Conservation (phyloP, 2,329 filamentous ascomycete genomes). For the Fusarium paranaense region DNA sequence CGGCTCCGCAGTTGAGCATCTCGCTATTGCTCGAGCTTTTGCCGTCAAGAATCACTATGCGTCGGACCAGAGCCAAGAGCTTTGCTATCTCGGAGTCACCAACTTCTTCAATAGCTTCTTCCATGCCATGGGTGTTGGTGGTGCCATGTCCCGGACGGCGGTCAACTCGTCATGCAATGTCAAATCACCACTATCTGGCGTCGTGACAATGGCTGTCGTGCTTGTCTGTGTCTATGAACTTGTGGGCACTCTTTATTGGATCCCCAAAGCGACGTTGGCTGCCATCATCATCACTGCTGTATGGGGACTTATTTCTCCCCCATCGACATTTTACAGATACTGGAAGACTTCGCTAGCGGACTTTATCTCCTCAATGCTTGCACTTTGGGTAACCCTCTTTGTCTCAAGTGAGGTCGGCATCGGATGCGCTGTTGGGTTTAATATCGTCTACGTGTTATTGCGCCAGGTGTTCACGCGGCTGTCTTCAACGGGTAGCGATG, state of each 20-base stretch:
- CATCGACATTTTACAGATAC: constrained; percentile 70
- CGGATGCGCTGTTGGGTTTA: constrained; percentile 70
- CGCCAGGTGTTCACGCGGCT: constrained; percentile 65
- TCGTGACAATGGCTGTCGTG: constrained; percentile 71
- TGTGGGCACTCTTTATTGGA: constrained; percentile 72
- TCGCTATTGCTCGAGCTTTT: constrained; percentile 74
- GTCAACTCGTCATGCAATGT: constrained; percentile 75
- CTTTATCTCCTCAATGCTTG: constrained; percentile 72
- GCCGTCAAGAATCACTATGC: constrained; percentile 71
- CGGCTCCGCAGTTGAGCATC: constrained; percentile 71
- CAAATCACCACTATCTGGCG: constrained; percentile 69
- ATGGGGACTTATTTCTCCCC: constrained; percentile 69
- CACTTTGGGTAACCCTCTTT: constrained; percentile 74
- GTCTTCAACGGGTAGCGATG: constrained; percentile 45
- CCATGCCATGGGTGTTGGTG: constrained; percentile 71
- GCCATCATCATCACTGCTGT: constrained; percentile 76
- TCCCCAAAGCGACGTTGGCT: constrained; percentile 73
- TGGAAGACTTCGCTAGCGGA: constrained; percentile 74
- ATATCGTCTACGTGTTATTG: constrained; percentile 69
- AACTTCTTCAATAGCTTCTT: constrained; percentile 76
- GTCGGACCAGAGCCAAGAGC: constrained; percentile 73
- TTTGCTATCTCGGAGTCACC: constrained; percentile 71
- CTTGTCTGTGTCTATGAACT: constrained; percentile 72
- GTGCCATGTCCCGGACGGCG: constrained; percentile 75
- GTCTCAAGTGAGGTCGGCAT: constrained; percentile 71